Conservation (phyloP, 768 basidiomycete species). For the Nevesoporus exiguus region DNA sequence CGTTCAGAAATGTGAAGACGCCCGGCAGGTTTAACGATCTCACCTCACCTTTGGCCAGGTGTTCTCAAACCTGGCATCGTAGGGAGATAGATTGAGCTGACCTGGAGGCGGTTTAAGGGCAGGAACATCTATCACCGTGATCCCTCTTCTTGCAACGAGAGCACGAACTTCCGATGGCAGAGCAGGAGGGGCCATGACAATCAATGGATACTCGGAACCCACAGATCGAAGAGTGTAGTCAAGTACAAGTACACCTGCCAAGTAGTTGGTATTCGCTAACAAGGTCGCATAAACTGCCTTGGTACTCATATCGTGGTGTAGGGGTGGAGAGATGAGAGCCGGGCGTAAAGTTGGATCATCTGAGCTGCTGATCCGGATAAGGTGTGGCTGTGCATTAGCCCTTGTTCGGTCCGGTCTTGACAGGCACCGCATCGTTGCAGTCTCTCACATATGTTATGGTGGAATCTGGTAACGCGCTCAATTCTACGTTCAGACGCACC, state of each 20-base stretch:
- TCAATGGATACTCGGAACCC: constrained; percentile 65
- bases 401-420: too few relatives aligned
- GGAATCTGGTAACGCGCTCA: too few relatives aligned
- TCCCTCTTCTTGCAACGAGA: constrained; percentile 50
- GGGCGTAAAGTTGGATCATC: not conserved
- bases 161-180: constrained; percentile 49
- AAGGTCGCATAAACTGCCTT: constrained; percentile 72
- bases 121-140: constrained; percentile 58
- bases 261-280: constrained; percentile 62
- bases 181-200: constrained; percentile 69
- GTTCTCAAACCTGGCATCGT: constrained; percentile 53
- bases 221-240: constrained; percentile 50
- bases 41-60: constrained; percentile 64
- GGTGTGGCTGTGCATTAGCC: not conserved
- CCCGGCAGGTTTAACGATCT: constrained; percentile 9
- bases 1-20: constrained; percentile 21
- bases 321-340: too few relatives aligned
- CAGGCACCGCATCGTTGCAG: too few relatives aligned
- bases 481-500: too few relatives aligned
- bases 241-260: constrained; percentile 55
- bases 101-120: constrained; percentile 51
- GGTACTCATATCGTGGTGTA: too few relatives aligned
- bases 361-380: too few relatives aligned
- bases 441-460: too few relatives aligned
- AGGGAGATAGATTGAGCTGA: constrained; percentile 28